phyloP scores from a whole-genome alignment of 2,329 filamentous ascomycete species.

The Paracamarosporium sp. region DNA sequence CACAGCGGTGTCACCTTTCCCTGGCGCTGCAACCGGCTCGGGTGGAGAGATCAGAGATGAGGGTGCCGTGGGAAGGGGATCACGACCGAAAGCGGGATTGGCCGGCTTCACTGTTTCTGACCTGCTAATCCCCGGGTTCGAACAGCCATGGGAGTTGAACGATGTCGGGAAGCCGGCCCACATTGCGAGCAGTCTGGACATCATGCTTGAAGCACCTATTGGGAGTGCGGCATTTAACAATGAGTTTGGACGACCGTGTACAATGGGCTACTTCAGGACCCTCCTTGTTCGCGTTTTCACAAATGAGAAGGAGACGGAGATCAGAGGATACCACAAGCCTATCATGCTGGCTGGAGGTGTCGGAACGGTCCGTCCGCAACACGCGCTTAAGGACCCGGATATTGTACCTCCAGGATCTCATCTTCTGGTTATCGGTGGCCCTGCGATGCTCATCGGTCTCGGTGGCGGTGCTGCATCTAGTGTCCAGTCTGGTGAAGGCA shows the following conservation, averaged over 20 bases:
- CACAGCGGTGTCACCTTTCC: conserved; percentile 91
- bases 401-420: conserved; percentile 87
- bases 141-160: conserved; percentile 81
- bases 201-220: conserved; percentile 97
- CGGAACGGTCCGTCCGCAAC: conserved; percentile 87
- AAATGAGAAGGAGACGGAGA: conserved; percentile 69
- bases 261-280: conserved; percentile 90
- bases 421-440: conserved; percentile 90
- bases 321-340: conserved; percentile 95
- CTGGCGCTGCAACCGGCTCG: conserved; percentile 92
- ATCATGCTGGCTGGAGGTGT: conserved; percentile 98
- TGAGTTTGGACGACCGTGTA: conserved; percentile 90
- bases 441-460: conserved; percentile 96
- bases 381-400: conserved; percentile 82
- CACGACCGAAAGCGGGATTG: conserved; percentile 89
- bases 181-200: conserved; percentile 92
- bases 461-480: conserved; percentile 95
- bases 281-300: conserved; percentile 73
- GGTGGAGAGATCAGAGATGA: conserved; percentile 97
- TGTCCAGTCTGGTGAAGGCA: conserved; percentile 84
- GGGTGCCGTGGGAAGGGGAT: conserved; percentile 90
- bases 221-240: conserved; percentile 97
- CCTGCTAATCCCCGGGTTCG: conserved; percentile 82
- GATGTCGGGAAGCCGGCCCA: conserved; percentile 89
- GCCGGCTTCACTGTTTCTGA: conserved; percentile 96